phyloP scores from a whole-genome alignment of 2,329 filamentous ascomycete species.

The Beauveria bassiana region DNA sequence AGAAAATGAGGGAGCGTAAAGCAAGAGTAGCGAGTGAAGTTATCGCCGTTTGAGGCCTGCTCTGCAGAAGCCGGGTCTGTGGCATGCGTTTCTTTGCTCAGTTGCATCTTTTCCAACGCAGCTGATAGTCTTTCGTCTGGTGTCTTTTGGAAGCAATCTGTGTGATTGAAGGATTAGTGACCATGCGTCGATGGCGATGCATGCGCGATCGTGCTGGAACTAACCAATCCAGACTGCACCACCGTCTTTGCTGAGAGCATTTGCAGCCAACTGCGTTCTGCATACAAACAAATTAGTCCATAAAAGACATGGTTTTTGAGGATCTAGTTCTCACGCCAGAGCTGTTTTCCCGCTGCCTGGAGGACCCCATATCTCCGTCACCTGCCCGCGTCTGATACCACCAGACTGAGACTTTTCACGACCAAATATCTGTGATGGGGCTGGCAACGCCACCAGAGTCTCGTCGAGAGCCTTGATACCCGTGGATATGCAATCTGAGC shows the following conservation, averaged over 20 bases:
- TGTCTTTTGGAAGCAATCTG: conserved; percentile 42
- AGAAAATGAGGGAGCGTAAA: conserved; percentile 64
- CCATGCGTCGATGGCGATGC: background rate
- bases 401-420: conserved; percentile 23
- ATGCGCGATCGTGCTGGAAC: conserved; percentile 22
- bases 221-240: conserved; percentile 77
- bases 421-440: background rate
- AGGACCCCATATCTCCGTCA: conserved; percentile 84
- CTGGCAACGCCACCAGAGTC: conserved; percentile 26
- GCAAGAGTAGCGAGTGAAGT: conserved; percentile 43
- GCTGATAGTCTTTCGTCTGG: conserved; percentile 21
- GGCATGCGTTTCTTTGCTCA: conserved; percentile 6
- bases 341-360: conserved; percentile 80
- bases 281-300: conserved; percentile 12
- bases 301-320: background rate
- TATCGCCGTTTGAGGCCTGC: conserved; percentile 19
- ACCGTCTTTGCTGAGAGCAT: conserved; percentile 51
- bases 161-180: background rate
- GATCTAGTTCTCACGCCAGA: conserved; percentile 54
- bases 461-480: conserved; percentile 46
- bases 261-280: conserved; percentile 64
- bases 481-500: conserved; percentile 46
- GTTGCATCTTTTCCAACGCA: conserved; percentile 18
- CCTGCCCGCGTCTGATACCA: conserved; percentile 66
- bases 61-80: conserved; percentile 10